These are phyloP conservation scores for Penicillium maclennaniae DNA, from an alignment of 495 filamentous ascomycete genomes.

Conservation along the genomic window DNA sequence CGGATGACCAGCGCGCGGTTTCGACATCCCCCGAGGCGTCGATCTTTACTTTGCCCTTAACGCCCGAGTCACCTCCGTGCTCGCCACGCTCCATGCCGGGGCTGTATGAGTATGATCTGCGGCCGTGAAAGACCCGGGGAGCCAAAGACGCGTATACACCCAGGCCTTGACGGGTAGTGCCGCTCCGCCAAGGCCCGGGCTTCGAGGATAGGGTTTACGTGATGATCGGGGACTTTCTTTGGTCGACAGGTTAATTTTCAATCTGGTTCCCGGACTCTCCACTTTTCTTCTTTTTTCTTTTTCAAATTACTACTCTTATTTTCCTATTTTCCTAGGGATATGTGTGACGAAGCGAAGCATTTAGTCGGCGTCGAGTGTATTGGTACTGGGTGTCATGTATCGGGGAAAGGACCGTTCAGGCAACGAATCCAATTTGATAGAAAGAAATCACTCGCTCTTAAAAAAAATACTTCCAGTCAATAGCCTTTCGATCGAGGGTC, in stretches of 20 bases:
- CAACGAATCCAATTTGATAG: neutral
- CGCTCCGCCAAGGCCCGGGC: neutral
- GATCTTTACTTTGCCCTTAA: constrained; percentile 37
- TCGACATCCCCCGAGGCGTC: constrained; percentile 37
- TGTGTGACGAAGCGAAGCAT: constrained; percentile 20
- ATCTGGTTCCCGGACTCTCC: neutral
- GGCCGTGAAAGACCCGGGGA: constrained; percentile 2
- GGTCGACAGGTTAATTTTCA: neutral
- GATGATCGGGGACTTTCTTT: neutral
- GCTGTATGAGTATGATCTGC: constrained; percentile 26
- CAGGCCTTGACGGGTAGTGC: neutral
- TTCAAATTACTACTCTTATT: constrained; percentile 8
- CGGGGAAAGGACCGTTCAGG: neutral
- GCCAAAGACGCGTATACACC: neutral
- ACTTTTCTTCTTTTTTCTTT: constrained; percentile 2
- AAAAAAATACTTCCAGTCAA: constrained; percentile 6
- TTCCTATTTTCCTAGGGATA: constrained; percentile 8
- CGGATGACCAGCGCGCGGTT: constrained; percentile 66
- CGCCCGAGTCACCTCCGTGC: constrained; percentile 35
- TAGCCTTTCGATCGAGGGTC: constrained; percentile 10
- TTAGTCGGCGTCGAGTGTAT: constrained; percentile 12
- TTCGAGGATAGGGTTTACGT: neutral
- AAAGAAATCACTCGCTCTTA: neutral
- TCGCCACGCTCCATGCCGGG: constrained; percentile 31
- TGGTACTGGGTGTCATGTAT: constrained; percentile 5